Conservation (phyloP, 495 filamentous ascomycete species). For the Zalerion maritima region DNA sequence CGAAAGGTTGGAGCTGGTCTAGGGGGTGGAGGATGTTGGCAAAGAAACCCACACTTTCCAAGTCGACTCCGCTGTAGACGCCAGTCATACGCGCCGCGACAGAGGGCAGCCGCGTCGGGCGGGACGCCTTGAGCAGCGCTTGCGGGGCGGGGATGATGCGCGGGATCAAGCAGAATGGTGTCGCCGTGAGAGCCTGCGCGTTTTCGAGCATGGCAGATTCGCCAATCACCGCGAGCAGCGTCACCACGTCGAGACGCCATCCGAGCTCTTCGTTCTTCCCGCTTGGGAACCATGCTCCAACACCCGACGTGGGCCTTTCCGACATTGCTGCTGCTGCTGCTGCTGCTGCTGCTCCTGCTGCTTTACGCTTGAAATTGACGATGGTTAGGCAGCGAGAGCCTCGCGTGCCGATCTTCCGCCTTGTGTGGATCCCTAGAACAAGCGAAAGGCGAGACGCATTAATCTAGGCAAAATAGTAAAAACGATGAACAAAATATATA, state of each 20-base stretch:
- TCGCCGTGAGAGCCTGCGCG: constrained; percentile 40
- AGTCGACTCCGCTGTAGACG: constrained; percentile 39
- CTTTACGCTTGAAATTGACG: too few species aligned
- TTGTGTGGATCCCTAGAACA: too few species aligned
- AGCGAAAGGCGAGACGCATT: too few species aligned
- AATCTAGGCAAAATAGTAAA: too few species aligned
- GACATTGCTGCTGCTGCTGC: too few species aligned
- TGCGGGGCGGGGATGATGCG: constrained; percentile 55
- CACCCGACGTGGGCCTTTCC: constrained; percentile 16
- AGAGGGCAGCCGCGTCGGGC: constrained; percentile 41
- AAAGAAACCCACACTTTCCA: constrained; percentile 45
- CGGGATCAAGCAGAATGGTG: constrained; percentile 40
- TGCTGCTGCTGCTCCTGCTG: too few species aligned
- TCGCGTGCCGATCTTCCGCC: too few species aligned
- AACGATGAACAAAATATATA: too few species aligned
- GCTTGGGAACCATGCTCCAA: constrained; percentile 22
- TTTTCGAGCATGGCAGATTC: constrained; percentile 43
- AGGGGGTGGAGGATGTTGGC: constrained; percentile 44
- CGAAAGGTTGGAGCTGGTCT: constrained; percentile 29
- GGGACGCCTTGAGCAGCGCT: constrained; percentile 40
- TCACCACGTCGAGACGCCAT: constrained; percentile 47
- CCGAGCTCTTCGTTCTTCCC: too few species aligned
- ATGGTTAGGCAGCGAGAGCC: too few species aligned
- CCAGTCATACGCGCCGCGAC: constrained; percentile 38
- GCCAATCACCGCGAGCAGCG: constrained; percentile 48